Evolutionary conservation across 768 basidiomycete species (phyloP).

Genomic region (Hygrophorus pudorinus): DNA sequence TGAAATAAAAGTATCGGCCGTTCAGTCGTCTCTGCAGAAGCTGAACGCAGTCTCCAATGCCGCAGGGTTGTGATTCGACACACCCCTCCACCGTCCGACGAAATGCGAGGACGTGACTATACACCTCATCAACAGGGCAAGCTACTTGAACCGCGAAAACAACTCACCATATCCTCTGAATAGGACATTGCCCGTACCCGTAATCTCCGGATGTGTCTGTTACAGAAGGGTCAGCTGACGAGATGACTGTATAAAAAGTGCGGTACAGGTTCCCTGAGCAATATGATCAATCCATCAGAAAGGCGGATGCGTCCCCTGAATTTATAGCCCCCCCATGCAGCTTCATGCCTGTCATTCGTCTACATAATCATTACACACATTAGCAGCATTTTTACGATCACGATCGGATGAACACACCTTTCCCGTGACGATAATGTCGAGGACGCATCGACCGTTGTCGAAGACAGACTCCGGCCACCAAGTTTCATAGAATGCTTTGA

Average conservation of each 20-base stretch:
- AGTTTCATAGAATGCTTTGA: conserved; percentile 30
- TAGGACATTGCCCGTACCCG: conserved; percentile 25
- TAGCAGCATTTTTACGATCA: neutral
- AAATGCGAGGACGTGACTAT: conserved; percentile 42
- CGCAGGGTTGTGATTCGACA: conserved; percentile 21
- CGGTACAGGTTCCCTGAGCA: conserved; percentile 43
- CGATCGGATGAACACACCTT: conserved; percentile 24
- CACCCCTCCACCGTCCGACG: conserved; percentile 35
- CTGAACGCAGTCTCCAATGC: conserved; percentile 47
- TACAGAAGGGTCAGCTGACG: neutral
- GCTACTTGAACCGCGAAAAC: neutral
- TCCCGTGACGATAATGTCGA: conserved; percentile 45
- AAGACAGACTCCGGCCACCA: conserved; percentile 11
- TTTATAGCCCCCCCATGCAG: conserved; percentile 48
- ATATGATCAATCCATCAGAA: conserved; percentile 47
- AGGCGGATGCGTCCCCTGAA: conserved; percentile 49
- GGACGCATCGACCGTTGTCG: conserved; percentile 14
- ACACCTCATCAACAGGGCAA: conserved; percentile 4
- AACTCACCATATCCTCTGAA: conserved; percentile 40
- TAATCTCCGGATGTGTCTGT: conserved; percentile 11
- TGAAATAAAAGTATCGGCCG: too few species aligned
- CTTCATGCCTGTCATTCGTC: conserved; percentile 36
- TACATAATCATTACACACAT: conserved; percentile 11
- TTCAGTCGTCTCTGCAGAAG: conserved; percentile 28
- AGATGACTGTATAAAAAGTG: conserved; percentile 1